phyloP scores from a whole-genome alignment of 495 filamentous ascomycete species.

The Hyaloscypha bicolor region DNA sequence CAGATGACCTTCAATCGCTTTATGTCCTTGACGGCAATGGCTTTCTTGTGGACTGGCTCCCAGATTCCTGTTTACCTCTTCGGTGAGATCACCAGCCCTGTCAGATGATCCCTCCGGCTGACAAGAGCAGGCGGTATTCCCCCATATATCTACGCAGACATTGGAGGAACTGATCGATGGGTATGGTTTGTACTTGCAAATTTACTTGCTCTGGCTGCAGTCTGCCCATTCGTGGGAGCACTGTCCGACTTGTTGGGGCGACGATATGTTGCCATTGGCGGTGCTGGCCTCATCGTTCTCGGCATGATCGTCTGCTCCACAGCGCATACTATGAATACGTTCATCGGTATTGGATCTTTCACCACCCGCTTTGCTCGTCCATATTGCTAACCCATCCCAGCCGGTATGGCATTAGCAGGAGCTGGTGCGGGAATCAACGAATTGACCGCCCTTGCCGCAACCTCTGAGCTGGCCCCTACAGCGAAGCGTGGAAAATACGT shows the following conservation, averaged over 20 bases:
- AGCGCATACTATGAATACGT: slow-evolving; percentile 66
- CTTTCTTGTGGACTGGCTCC: slow-evolving; percentile 66
- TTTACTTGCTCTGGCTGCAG: slow-evolving; percentile 64
- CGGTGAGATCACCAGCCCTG: slow-evolving; percentile 36
- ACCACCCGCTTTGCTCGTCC: neutral
- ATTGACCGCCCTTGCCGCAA: slow-evolving; percentile 64
- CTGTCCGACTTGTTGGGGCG: slow-evolving; percentile 71
- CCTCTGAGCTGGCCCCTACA: slow-evolving; percentile 69
- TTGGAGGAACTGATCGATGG: slow-evolving; percentile 68
- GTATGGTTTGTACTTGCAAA: slow-evolving; percentile 76
- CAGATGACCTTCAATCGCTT: slow-evolving; percentile 61
- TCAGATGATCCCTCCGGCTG: slow-evolving; percentile 1
- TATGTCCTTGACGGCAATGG: slow-evolving; percentile 64
- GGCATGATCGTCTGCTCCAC: slow-evolving; percentile 69
- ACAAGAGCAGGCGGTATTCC: slow-evolving; percentile 53
- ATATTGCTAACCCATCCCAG: slow-evolving; percentile 39
- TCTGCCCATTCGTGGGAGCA: slow-evolving; percentile 73
- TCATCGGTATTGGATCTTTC: slow-evolving; percentile 58
- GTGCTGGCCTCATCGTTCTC: slow-evolving; percentile 58
- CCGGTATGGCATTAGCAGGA: slow-evolving; percentile 62
- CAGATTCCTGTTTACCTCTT: slow-evolving; percentile 67
- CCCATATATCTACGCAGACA: slow-evolving; percentile 64
- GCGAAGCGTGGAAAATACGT: slow-evolving; percentile 69
- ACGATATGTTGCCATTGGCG: slow-evolving; percentile 65
- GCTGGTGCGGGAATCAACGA: slow-evolving; percentile 66